phyloP scores from a whole-genome alignment of 2,329 filamentous ascomycete genomes.

The Ophiostoma montium region DNA sequence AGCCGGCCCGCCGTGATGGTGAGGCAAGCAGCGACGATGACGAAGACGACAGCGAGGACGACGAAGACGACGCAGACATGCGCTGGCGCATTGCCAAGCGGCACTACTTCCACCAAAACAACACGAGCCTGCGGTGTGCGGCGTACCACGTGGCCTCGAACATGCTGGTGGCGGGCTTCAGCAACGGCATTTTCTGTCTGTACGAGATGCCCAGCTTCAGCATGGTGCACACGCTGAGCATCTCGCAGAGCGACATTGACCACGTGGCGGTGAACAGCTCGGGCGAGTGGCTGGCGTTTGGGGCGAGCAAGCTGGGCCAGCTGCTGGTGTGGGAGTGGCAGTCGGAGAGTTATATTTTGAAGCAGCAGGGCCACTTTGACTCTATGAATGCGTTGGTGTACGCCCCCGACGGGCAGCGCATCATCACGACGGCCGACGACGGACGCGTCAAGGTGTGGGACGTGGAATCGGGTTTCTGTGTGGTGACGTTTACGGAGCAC shows the following conservation, averaged over 20 bases:
- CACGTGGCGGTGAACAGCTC: conserved; percentile 87
- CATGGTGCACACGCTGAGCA: conserved; percentile 81
- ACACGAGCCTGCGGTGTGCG: conserved; percentile 77
- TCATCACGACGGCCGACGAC: conserved; percentile 89
- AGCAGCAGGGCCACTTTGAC: conserved; percentile 95
- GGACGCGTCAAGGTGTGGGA: conserved; percentile 99
- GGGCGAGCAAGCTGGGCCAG: conserved; percentile 86
- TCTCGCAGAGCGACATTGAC: conserved; percentile 94
- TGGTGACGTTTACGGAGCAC: conserved; percentile 96
- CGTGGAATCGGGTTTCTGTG: conserved; percentile 87
- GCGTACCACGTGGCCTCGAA: conserved; percentile 76
- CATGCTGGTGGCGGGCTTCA: conserved; percentile 92
- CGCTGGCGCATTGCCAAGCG: conserved; percentile 85
- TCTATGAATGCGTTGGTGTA: conserved; percentile 89
- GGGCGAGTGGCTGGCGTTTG: conserved; percentile 95
- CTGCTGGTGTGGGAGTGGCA: conserved; percentile 99
- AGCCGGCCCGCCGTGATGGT: conserved; percentile 28
- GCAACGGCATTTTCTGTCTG: conserved; percentile 81
- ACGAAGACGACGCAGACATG: conserved; percentile 49
- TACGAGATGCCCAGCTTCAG: conserved; percentile 96
- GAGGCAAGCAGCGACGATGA: conserved; percentile 34
- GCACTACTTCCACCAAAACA: conserved; percentile 88
- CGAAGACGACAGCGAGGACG: conserved; percentile 41
- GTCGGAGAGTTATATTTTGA: conserved; percentile 95
- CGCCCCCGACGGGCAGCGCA: conserved; percentile 81